phyloP scores from a whole-genome alignment of 176 grass and related monocot genomes.

The Bothriochloa decipiens region DNA sequence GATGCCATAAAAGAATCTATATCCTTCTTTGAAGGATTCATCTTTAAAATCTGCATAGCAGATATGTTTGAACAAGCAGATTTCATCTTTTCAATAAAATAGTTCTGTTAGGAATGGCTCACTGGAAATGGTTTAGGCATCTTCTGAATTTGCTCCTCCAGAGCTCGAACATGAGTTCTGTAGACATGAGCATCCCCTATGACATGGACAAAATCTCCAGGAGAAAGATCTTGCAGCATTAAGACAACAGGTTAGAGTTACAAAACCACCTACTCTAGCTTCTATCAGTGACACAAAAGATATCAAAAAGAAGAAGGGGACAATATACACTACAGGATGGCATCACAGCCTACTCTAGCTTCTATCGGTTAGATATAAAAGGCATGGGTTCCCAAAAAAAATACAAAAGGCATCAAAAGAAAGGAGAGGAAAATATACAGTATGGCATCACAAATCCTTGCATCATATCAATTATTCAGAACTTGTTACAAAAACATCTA shows the following conservation, averaged over 20 bases:
- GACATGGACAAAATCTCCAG: slow-evolving; percentile 88
- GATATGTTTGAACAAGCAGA: not conserved
- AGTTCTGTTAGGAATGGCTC: slow-evolving; percentile 27
- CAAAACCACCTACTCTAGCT: not conserved
- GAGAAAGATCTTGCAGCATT: slow-evolving; percentile 51
- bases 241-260: not conserved
- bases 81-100: not conserved
- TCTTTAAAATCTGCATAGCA: slow-evolving; percentile 66
- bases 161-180: slow-evolving; percentile 74
- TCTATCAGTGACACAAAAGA: not conserved
- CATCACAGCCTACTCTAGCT: no score
- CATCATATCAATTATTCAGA: not conserved
- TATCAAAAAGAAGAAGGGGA: not conserved
- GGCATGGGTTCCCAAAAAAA: not conserved
- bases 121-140: slow-evolving; percentile 90
- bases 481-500: not conserved
- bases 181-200: slow-evolving; percentile 92
- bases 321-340: not conserved
- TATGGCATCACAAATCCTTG: not conserved
- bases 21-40: slow-evolving; percentile 76
- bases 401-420: not conserved
- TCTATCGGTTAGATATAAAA: not conserved
- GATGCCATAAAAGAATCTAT: slow-evolving; percentile 84
- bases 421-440: not conserved
- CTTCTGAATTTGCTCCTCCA: slow-evolving; percentile 89